Evolutionary conservation across 495 filamentous ascomycete species (phyloP).

Genomic region (Aspergillus leporis): DNA sequence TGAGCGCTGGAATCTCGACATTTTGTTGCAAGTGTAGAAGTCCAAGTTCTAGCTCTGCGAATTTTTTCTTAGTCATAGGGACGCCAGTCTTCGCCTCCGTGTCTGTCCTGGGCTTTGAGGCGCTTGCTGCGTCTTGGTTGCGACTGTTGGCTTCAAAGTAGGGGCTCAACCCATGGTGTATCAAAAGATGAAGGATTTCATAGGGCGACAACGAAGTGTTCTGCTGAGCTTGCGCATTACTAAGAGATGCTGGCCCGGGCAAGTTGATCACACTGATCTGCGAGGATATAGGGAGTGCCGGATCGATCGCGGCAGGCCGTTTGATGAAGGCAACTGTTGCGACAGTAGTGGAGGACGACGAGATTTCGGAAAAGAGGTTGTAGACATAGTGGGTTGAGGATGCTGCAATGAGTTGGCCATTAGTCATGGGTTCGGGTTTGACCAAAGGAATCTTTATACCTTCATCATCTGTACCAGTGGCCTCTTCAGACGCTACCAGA

Average conservation of each 20-base stretch:
- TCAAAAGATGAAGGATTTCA: constrained; percentile 82
- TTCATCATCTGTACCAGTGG: constrained; percentile 49
- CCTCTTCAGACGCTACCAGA: constrained; percentile 54
- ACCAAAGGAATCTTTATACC: constrained; percentile 26
- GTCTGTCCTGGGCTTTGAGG: constrained; percentile 69
- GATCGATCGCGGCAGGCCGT: constrained; percentile 81
- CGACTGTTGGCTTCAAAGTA: constrained; percentile 96
- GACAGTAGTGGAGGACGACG: constrained; percentile 73
- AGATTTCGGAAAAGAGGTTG: constrained; percentile 76
- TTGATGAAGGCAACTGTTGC: constrained; percentile 89
- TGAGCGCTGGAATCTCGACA: constrained; percentile 91
- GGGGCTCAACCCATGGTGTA: constrained; percentile 84
- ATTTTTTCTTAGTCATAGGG: constrained; percentile 92
- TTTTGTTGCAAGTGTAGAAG: constrained; percentile 93
- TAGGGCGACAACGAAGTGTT: constrained; percentile 77
- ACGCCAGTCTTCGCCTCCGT: constrained; percentile 90
- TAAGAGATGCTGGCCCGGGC: constrained; percentile 70
- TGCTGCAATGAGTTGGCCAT: constrained; percentile 22
- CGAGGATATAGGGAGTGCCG: constrained; percentile 69
- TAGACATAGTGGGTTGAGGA: constrained; percentile 61
- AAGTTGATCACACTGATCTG: constrained; percentile 93
- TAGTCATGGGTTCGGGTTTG: background rate
- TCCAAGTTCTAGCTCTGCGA: constrained; percentile 88
- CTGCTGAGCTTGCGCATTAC: constrained; percentile 63
- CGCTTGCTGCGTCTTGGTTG: constrained; percentile 67